These are phyloP conservation scores for Hypomontagnella submonticulosa DNA, from an alignment of 495 filamentous ascomycete species.

Conservation along the genomic window DNA sequence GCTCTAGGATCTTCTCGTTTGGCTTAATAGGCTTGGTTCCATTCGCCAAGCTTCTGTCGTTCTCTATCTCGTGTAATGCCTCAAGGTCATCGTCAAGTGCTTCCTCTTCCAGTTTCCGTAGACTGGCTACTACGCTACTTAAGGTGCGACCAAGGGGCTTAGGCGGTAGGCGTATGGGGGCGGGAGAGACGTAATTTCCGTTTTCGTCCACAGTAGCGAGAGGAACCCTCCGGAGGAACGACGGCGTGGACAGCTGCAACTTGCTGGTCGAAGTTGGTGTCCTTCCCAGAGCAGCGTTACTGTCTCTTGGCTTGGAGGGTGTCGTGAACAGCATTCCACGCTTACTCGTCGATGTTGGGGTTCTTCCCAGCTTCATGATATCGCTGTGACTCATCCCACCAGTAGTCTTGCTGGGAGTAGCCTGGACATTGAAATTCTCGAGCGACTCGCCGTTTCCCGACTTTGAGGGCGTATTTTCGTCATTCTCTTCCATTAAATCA, in stretches of 20 bases:
- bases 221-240: slow-evolving; percentile 73
- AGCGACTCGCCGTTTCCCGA: slow-evolving; percentile 10
- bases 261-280: slow-evolving; percentile 64
- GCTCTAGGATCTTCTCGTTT: slow-evolving; percentile 59
- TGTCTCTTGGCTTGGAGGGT: slow-evolving; percentile 58
- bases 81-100: slow-evolving; percentile 82
- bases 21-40: slow-evolving; percentile 32
- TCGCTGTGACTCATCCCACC: slow-evolving; percentile 49
- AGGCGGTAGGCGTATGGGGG: slow-evolving; percentile 67
- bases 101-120: slow-evolving; percentile 84
- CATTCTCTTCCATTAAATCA: slow-evolving; percentile 76
- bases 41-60: slow-evolving; percentile 51
- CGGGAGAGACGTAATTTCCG: slow-evolving; percentile 54
- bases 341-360: slow-evolving; percentile 71
- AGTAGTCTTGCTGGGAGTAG: slow-evolving; percentile 54
- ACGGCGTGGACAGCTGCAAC: slow-evolving; percentile 71
- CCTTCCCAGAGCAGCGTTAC: slow-evolving; percentile 44
- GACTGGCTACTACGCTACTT: slow-evolving; percentile 78
- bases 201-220: slow-evolving; percentile 60
- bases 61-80: slow-evolving; percentile 82
- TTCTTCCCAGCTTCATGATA: slow-evolving; percentile 59
- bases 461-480: slow-evolving; percentile 58
- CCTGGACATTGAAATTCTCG: slow-evolving; percentile 33
- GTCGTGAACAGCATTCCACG: slow-evolving; percentile 74
- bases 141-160: slow-evolving; percentile 77